A percentile compares a stretch with the other conserved stretches of the same genome.
Evolutionary conservation across 192 early-diverging fungal genomes (phyloP).

Genomic region (Podila verticillata): DNA sequence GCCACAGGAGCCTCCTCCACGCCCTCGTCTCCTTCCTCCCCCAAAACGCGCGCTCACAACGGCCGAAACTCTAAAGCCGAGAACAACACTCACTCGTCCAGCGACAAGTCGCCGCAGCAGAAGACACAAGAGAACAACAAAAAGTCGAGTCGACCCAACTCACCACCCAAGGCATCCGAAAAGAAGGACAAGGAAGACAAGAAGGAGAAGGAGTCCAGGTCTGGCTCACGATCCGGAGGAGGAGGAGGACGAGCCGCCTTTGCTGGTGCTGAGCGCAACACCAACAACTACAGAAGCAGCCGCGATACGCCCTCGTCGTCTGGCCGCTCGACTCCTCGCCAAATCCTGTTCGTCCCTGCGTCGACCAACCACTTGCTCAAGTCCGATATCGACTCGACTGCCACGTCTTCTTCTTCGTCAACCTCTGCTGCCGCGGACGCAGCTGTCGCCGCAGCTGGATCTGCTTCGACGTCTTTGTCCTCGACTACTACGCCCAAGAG

Average conservation of each 20-base stretch:
- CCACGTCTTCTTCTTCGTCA: neutral
- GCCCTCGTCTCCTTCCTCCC: neutral
- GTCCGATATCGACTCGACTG: neutral
- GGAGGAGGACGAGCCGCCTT: no score
- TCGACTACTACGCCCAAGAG: no score
- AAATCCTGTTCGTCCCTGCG: constrained; percentile 30
- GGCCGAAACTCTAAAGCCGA: neutral
- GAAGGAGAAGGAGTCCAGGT: neutral
- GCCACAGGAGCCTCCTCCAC: no score
- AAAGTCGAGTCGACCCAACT: neutral
- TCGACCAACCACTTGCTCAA: constrained; percentile 20
- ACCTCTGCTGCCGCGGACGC: neutral
- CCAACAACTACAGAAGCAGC: no score
- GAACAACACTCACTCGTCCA: neutral
- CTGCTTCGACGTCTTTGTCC: neutral
- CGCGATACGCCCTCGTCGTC: neutral
- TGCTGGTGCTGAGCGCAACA: no score
- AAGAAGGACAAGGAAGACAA: neutral
- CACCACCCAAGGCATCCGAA: neutral
- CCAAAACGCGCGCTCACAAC: neutral
- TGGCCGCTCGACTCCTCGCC: constrained; percentile 2
- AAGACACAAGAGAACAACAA: neutral
- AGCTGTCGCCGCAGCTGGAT: neutral
- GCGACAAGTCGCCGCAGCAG: constrained; percentile 1
- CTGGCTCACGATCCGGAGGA: no score